A percentile compares a stretch with the other conserved stretches of the same genome.
Evolutionary conservation across 768 basidiomycete species (phyloP).

Genomic region (Podaxis sp.): DNA sequence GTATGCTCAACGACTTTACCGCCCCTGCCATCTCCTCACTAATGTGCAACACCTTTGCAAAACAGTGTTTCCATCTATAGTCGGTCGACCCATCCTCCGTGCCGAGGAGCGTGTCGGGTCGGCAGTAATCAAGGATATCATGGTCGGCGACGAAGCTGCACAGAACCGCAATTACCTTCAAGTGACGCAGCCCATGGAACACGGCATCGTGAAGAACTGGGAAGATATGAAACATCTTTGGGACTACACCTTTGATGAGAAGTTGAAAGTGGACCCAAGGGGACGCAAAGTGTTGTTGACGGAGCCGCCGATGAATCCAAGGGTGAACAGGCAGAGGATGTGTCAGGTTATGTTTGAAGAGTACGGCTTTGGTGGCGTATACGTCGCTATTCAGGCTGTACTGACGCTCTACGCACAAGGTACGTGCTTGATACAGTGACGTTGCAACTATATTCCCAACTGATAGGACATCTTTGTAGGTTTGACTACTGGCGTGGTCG

Average conservation of each 20-base stretch:
- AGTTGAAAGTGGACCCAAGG: slow-evolving; percentile 82
- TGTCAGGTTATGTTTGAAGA: slow-evolving; percentile 99
- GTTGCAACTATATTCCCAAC: background rate
- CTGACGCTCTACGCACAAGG: slow-evolving; percentile 98
- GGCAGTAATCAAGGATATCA: slow-evolving; percentile 91
- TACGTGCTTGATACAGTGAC: slow-evolving; percentile 34
- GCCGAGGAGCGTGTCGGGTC: slow-evolving; percentile 93
- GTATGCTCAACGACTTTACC: slow-evolving; percentile 36
- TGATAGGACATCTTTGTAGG: slow-evolving; percentile 45
- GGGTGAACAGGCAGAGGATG: slow-evolving; percentile 89
- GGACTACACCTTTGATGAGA: slow-evolving; percentile 98
- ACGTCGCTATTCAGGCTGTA: slow-evolving; percentile 98
- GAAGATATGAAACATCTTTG: slow-evolving; percentile 98
- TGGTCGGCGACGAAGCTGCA: slow-evolving; percentile 97
- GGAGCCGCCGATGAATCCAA: slow-evolving; percentile 99
- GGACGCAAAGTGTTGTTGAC: slow-evolving; percentile 92
- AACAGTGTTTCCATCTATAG: slow-evolving; percentile 92
- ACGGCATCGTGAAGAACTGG: slow-evolving; percentile 99
- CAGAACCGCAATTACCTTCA: slow-evolving; percentile 94
- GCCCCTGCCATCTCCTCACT: background rate
- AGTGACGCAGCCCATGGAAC: slow-evolving; percentile 98
- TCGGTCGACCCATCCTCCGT: slow-evolving; percentile 95
- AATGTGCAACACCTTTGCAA: background rate
- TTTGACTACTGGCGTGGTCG: slow-evolving; percentile 96
- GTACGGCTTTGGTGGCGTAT: slow-evolving; percentile 93